A percentile compares a stretch with the other conserved stretches of the same genome.
Conservation (phyloP, 2,329 filamentous ascomycete genomes). For the Aspergillus sp. region DNA sequence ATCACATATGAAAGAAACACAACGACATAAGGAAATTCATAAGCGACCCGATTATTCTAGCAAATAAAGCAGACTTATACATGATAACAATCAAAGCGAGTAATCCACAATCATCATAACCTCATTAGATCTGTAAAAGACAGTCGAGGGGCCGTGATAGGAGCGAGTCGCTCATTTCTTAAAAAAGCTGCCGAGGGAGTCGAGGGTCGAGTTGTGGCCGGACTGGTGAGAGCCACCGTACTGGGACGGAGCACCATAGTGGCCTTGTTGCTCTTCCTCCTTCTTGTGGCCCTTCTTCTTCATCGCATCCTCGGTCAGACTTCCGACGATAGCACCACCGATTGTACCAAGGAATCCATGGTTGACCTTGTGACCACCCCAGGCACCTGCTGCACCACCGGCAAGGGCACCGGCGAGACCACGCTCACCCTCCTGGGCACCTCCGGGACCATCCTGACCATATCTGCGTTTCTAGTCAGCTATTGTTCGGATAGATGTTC, state of each 20-base stretch:
- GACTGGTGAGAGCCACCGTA: conserved; percentile 20
- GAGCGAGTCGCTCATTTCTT: conserved; percentile 31
- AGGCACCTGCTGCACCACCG: conserved; percentile 49
- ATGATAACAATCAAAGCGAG: background rate
- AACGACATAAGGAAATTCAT: background rate
- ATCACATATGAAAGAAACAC: conserved; percentile 9
- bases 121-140: conserved; percentile 16
- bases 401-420: conserved; percentile 49
- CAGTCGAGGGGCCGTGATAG: conserved; percentile 1
- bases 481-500: conserved; percentile 1
- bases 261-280: conserved; percentile 18
- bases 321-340: conserved; percentile 49
- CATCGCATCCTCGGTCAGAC: conserved; percentile 45
- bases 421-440: conserved; percentile 46
- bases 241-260: conserved; percentile 12
- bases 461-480: conserved; percentile 22
- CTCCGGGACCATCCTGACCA: conserved; percentile 34
- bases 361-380: conserved; percentile 47
- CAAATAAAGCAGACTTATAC: background rate
- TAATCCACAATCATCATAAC: conserved; percentile 17
- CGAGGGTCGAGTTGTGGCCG: conserved; percentile 27
- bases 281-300: conserved; percentile 44
- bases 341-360: conserved; percentile 51
- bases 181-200: conserved; percentile 39
- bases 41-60: conserved; percentile 8